phyloP scores from a whole-genome alignment of 73 alveolate genomes.

The Paramecium pentaurelia region DNA sequence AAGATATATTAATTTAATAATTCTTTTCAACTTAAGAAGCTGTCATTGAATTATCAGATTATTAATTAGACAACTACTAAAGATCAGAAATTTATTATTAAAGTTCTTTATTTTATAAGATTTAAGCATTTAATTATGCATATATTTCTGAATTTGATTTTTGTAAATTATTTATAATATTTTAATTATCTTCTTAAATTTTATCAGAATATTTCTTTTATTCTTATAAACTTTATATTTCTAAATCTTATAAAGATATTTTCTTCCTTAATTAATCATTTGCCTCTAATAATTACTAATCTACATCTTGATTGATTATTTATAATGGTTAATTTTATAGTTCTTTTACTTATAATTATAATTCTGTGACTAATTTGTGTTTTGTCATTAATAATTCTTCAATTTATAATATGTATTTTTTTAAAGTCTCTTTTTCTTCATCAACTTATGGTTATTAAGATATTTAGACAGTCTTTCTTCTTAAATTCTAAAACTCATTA shows the following conservation, averaged over 20 bases:
- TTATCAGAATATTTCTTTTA: not conserved
- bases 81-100: not conserved
- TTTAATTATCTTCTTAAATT: not conserved
- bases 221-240: not conserved
- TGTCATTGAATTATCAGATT: not conserved
- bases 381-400: not conserved
- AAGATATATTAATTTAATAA: not conserved
- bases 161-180: not conserved
- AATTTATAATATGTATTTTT: not conserved
- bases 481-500: not conserved
- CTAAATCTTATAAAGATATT: not conserved
- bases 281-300: not conserved
- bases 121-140: not conserved
- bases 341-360: not conserved
- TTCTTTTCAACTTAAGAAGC: not conserved
- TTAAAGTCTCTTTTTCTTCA: not conserved
- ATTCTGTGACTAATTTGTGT: not conserved
- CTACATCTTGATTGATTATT: not conserved
- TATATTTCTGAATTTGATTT: not conserved
- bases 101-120: not conserved
- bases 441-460: not conserved
- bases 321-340: not conserved
- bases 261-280: not conserved
- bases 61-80: not conserved
- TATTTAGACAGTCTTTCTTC: not conserved